These are phyloP conservation scores for Clitopilus passeckerianus DNA, from an alignment of 768 basidiomycete species.

Conservation along the genomic window DNA sequence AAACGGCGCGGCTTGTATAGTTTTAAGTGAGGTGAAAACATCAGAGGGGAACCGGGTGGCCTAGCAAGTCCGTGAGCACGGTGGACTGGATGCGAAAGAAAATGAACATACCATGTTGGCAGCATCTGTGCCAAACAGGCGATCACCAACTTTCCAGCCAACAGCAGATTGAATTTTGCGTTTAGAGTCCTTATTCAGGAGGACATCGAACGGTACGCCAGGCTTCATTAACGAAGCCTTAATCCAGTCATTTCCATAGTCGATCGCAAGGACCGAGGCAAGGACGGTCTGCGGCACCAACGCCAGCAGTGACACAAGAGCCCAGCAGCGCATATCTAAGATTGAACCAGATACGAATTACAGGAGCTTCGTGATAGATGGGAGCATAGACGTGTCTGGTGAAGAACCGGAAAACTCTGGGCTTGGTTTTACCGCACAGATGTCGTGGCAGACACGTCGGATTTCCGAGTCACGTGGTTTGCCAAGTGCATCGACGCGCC, in stretches of 20 bases:
- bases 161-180: constrained; percentile 90
- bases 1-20: constrained; percentile 69
- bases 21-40: constrained; percentile 82
- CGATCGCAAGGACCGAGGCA: constrained; percentile 88
- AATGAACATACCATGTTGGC: constrained; percentile 70
- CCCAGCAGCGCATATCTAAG: constrained; percentile 18
- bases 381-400: neutral
- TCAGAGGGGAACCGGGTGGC: constrained; percentile 89
- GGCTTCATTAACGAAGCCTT: constrained; percentile 96
- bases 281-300: constrained; percentile 39
- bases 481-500: neutral
- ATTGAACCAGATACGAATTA: neutral
- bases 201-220: constrained; percentile 90
- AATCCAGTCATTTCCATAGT: constrained; percentile 98
- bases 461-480: neutral
- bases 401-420: neutral
- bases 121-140: constrained; percentile 88
- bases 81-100: neutral
- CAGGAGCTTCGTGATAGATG: neutral
- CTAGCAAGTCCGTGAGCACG: constrained; percentile 31
- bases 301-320: constrained; percentile 31
- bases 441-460: constrained; percentile 1
- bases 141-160: constrained; percentile 87
- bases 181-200: constrained; percentile 96
- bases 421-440: neutral